Evolutionary conservation across 2,329 filamentous ascomycete genomes (phyloP), one percentile per base, ranked within the genome.

Genomic region (Ramularia endophylla): DNA sequence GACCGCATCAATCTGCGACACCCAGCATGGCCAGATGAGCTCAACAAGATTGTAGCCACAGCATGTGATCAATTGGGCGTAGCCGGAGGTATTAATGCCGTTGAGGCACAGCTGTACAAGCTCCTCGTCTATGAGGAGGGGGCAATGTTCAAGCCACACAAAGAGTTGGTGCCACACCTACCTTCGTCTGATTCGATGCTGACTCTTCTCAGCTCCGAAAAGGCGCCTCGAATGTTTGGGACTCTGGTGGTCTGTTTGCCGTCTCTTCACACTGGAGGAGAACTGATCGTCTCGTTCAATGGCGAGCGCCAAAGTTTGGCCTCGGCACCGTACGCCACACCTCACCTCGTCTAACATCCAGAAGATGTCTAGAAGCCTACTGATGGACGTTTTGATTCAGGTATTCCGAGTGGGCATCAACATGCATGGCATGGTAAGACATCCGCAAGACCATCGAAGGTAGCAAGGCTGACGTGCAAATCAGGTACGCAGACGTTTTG

Each of bases 401-500:
- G 16, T 18, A 46, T 47, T 3, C 64, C 11, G 22, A 8, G 65
- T 66, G 0, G 61, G 57, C 0, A 27, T 48, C 3, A 22, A 15
- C 57, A 5, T 59, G 52, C 28, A 52, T 66, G 8, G 60, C 63
- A 4, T 67, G 66, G 40, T 50, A 40, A 41, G 56, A 12, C 37
- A 45, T 15, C 22, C 52, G 13, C 36, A 45, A 11, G 27, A 27
- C 25, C 27, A 16, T 4, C 5, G 6, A n/a, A 19, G n/a, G n/a
- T 2, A 27, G 17, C 38, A 16, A 37, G 11, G 13, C 18, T 11
- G 6, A 25, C 45, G 16, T 16, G 16, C 11, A 2, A n/a, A 40
- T 44, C 17, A 70, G 68, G 75, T 78, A 74, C 52, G 69, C 71
- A 0, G 72, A 78, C 41, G 72, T 77, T 0, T 62, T 60, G 1